Evolutionary conservation across 129 eudicot species (phyloP), one percentile per base, ranked within the genome.

Genomic region (Chrysanthemum makinoi): DNA sequence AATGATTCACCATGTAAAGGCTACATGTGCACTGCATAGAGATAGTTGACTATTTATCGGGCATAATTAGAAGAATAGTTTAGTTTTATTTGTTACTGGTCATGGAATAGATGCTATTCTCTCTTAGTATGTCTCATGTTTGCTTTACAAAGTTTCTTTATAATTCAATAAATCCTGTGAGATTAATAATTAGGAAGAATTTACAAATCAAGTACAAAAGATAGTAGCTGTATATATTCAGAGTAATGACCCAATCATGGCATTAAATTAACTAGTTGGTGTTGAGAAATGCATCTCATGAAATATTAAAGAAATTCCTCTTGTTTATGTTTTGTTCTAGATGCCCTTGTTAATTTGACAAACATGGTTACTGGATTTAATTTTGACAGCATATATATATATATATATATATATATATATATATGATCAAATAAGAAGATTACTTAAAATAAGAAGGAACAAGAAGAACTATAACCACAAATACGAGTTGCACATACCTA

Each of bases 21-120:
- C 19, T 74, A 39, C 83, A 73, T 67, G 83, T 79, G 83, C 70
- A 24, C 0, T 48, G 17, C 24, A 54, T 58, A 16, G 53, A 35
- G 61, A 67, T 60, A 53, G 83, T 74, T 79, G 83, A 65, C 83
- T 14, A 35, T 70, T 71, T 15, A 77, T 54, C 18, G 44, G 35
- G 72, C 66, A 70, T 62, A 20, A 77, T 39, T 39, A 39, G 46
- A 53, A 58, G 60, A 43, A 43, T 73, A 57, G 47, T 48, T 49
- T 76, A 68, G 80, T 76, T 76, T 68, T 78, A 72, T 78, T 71
- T 78, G 76, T 78, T 78, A 78, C 68, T 78, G 72, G 13, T 50
- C 18, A 78, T 46, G 81, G 72, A 78, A 78, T 71, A 71, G 77
- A 78, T 71, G 77, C 81, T 72, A 78, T 78, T 78, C 81, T 64